Evolutionary conservation across 1,284 basidiomycete species (phyloP).

Genomic region (Schizophyllum commune): DNA sequence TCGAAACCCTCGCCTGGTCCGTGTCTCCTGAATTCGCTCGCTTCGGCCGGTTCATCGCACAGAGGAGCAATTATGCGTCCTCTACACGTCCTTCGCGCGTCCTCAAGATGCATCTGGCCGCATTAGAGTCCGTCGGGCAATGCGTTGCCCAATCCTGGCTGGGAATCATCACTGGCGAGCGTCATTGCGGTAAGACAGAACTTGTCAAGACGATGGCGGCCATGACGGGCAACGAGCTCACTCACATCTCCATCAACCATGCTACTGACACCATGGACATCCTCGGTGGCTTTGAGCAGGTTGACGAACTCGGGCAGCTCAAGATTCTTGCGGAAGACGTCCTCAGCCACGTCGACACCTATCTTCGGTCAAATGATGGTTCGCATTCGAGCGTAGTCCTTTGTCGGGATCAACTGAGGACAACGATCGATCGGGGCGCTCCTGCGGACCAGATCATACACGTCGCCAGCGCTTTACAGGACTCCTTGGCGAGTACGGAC

Average conservation of each 20-base stretch:
- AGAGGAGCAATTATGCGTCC: conserved; percentile 37
- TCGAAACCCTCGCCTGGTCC: conserved; percentile 38
- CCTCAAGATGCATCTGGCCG: conserved; percentile 57
- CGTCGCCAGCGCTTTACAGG: conserved; percentile 10
- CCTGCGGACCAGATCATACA: conserved; percentile 12
- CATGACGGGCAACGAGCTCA: conserved; percentile 60
- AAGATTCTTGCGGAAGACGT: conserved; percentile 32
- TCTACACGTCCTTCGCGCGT: conserved; percentile 38
- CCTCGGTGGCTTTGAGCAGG: conserved; percentile 94
- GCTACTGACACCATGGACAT: conserved; percentile 94
- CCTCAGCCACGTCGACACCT: conserved; percentile 30
- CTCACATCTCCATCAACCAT: conserved; percentile 77
- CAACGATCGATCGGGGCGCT: conserved; percentile 10
- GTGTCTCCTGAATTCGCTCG: conserved; percentile 51
- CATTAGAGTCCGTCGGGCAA: conserved; percentile 71
- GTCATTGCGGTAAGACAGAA: conserved; percentile 75
- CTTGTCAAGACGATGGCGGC: conserved; percentile 70
- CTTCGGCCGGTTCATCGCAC: conserved; percentile 60
- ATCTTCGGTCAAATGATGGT: conserved; percentile 30
- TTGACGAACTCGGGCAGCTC: conserved; percentile 41
- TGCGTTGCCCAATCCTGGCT: conserved; percentile 82
- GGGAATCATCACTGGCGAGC: conserved; percentile 78
- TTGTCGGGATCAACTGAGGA: conserved; percentile 15
- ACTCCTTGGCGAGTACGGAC: not conserved
- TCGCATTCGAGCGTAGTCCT: conserved; percentile 21